Percentiles rank a stretch among this genome's conserved stretches.
phyloP scores from a whole-genome alignment of 257 asterid genomes.

The Lithospermum erythrorhizon region DNA sequence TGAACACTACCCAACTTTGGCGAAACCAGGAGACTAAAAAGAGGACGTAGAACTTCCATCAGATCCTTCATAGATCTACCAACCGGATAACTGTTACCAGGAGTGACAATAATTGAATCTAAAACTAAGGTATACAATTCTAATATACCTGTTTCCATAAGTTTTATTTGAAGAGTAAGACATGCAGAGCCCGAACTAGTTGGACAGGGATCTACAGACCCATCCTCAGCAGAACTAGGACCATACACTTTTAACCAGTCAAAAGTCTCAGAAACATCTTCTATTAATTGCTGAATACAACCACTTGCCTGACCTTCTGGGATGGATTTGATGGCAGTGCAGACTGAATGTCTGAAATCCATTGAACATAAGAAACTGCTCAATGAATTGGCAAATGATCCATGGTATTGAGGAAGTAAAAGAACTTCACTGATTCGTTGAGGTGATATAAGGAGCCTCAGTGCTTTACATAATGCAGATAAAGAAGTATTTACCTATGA shows the following conservation, averaged over 20 bases:
- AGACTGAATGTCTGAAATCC: slow-evolving; percentile 56
- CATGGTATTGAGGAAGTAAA: slow-evolving; percentile 15
- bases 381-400: slow-evolving; percentile 39
- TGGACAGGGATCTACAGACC: slow-evolving; percentile 15
- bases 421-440: slow-evolving; percentile 22
- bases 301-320: slow-evolving; percentile 95
- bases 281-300: slow-evolving; percentile 46
- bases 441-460: slow-evolving; percentile 34
- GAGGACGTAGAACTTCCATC: slow-evolving; percentile 41
- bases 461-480: slow-evolving; percentile 70
- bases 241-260: slow-evolving; percentile 49
- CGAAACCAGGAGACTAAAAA: slow-evolving; percentile 40
- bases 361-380: slow-evolving; percentile 52
- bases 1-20: slow-evolving; percentile 24
- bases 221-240: slow-evolving; percentile 26
- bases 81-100: slow-evolving; percentile 63
- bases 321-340: slow-evolving; percentile 58
- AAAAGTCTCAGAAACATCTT: slow-evolving; percentile 56
- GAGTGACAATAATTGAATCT: slow-evolving; percentile 60
- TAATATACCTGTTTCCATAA: slow-evolving; percentile 58
- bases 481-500: slow-evolving; percentile 63
- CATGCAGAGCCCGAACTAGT: slow-evolving; percentile 14
- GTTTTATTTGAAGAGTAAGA: slow-evolving; percentile 39
- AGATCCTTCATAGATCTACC: slow-evolving; percentile 52
- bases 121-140: slow-evolving; percentile 60